Conservation (phyloP, 169 alveolate genomes). For the Eimeria necatrix region DNA sequence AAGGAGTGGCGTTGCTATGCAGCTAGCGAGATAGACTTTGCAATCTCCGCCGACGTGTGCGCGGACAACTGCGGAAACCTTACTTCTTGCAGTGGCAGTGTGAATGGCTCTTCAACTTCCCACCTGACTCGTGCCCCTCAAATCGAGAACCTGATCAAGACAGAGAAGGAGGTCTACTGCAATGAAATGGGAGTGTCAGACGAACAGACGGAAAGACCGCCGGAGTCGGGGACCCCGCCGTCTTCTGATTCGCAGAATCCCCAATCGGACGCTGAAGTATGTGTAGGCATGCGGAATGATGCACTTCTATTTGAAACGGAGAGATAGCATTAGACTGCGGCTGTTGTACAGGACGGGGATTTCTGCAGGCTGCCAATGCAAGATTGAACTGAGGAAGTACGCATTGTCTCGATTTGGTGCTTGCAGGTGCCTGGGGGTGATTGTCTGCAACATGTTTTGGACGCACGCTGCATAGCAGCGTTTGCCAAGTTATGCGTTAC, state of each 20-base stretch:
- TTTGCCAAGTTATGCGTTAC: background rate
- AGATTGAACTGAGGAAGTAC: background rate
- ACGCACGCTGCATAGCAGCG: background rate
- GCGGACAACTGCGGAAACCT: background rate
- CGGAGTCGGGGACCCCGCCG: background rate
- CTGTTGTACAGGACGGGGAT: too few species aligned
- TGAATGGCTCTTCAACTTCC: background rate
- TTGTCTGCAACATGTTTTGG: background rate
- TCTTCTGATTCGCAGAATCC: background rate
- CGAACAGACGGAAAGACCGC: too few species aligned
- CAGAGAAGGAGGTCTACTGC: background rate
- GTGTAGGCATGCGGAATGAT: background rate
- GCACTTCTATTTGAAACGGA: too few species aligned
- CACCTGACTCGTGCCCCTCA: background rate
- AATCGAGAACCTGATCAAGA: background rate
- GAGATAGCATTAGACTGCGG: too few species aligned
- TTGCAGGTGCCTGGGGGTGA: slow-evolving; percentile 45
- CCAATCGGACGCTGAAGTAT: background rate
- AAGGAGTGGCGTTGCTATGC: slow-evolving; percentile 11
- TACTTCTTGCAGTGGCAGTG: background rate
- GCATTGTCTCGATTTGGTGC: background rate
- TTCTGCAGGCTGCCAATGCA: background rate
- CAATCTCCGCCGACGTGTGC: background rate
- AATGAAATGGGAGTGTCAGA: too few species aligned
- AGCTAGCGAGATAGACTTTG: background rate